phyloP scores from a whole-genome alignment of 495 filamentous ascomycete genomes.

The Jackrogersella minutella region DNA sequence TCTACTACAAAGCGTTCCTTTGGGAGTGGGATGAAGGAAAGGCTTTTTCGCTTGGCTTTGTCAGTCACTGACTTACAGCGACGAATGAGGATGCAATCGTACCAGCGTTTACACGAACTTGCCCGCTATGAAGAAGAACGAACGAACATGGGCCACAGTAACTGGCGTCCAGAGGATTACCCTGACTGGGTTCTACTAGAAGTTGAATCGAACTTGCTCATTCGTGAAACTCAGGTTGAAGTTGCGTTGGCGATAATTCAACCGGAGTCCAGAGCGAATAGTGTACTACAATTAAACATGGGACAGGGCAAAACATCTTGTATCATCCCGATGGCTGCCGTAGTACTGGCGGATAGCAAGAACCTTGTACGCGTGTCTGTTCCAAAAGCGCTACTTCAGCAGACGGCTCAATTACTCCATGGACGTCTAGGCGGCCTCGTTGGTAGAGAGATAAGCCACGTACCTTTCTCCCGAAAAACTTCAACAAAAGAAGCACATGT shows the following conservation, averaged over 20 bases:
- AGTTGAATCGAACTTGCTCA: slow-evolving; percentile 62
- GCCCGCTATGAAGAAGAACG: slow-evolving; percentile 46
- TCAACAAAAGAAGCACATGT: slow-evolving; percentile 40
- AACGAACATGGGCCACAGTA: slow-evolving; percentile 57
- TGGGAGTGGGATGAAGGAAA: slow-evolving; percentile 52
- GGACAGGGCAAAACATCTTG: slow-evolving; percentile 61
- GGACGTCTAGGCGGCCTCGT: slow-evolving; percentile 57
- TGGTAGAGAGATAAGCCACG: slow-evolving; percentile 53
- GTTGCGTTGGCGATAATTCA: slow-evolving; percentile 60
- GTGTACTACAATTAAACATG: slow-evolving; percentile 65
- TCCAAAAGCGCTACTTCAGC: slow-evolving; percentile 58
- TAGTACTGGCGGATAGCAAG: slow-evolving; percentile 56
- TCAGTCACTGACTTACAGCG: slow-evolving; percentile 57
- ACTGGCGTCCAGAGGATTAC: slow-evolving; percentile 57
- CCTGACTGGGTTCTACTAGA: slow-evolving; percentile 67
- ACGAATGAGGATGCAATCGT: slow-evolving; percentile 45
- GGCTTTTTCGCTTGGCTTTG: slow-evolving; percentile 52
- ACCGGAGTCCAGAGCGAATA: slow-evolving; percentile 55
- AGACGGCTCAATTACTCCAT: slow-evolving; percentile 60
- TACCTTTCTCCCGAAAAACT: slow-evolving; percentile 62
- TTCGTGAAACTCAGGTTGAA: slow-evolving; percentile 59
- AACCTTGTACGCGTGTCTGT: slow-evolving; percentile 59
- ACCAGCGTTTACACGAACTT: slow-evolving; percentile 32
- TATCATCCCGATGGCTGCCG: slow-evolving; percentile 63
- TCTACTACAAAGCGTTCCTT: slow-evolving; percentile 47